phyloP scores from a whole-genome alignment of 352 stramenopile genomes.

The Pythium volutum region DNA sequence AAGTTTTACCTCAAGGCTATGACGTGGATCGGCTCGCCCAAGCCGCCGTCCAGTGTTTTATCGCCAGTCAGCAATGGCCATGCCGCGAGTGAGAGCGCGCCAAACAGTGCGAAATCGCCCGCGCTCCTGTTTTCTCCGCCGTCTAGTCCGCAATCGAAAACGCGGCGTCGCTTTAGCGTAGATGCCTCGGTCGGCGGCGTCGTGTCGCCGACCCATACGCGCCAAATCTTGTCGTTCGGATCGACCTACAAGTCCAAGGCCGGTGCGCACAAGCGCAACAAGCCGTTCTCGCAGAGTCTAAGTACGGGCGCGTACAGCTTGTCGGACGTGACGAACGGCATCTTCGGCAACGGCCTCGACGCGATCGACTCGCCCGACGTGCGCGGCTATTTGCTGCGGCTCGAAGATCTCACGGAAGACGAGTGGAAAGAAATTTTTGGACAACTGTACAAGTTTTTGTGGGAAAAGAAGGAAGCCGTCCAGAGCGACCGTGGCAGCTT shows the following conservation, averaged over 20 bases:
- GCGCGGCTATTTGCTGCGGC: slow-evolving; percentile 57
- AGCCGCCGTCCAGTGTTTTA: slow-evolving; percentile 10
- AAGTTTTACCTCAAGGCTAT: slow-evolving; percentile 74
- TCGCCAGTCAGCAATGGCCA: slow-evolving; percentile 18
- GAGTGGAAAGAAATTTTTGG: slow-evolving; percentile 78
- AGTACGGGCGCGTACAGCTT: slow-evolving; percentile 8
- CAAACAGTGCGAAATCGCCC: slow-evolving; percentile 1
- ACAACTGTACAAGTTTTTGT: slow-evolving; percentile 57
- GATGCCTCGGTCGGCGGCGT: slow-evolving; percentile 3
- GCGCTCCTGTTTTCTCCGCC: slow-evolving; percentile 19
- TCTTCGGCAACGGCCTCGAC: slow-evolving; percentile 7
- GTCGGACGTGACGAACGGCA: slow-evolving; percentile 7
- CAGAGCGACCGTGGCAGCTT: not conserved
- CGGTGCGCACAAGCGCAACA: slow-evolving; percentile 8
- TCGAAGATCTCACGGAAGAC: slow-evolving; percentile 58
- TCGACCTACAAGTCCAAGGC: slow-evolving; percentile 19
- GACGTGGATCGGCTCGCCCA: slow-evolving; percentile 63
- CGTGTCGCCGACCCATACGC: slow-evolving; percentile 16
- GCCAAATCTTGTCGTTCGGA: slow-evolving; percentile 24
- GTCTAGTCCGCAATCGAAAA: slow-evolving; percentile 8
- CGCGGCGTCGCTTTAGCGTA: slow-evolving; percentile 19
- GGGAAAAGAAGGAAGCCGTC: slow-evolving; percentile 11
- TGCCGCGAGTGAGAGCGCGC: not conserved
- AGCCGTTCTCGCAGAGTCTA: slow-evolving; percentile 8
- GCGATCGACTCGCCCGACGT: slow-evolving; percentile 26